A percentile compares a stretch with the other conserved stretches of the same genome.
phyloP scores from a whole-genome alignment of 495 filamentous ascomycete species.

The Penicillium arizonense region DNA sequence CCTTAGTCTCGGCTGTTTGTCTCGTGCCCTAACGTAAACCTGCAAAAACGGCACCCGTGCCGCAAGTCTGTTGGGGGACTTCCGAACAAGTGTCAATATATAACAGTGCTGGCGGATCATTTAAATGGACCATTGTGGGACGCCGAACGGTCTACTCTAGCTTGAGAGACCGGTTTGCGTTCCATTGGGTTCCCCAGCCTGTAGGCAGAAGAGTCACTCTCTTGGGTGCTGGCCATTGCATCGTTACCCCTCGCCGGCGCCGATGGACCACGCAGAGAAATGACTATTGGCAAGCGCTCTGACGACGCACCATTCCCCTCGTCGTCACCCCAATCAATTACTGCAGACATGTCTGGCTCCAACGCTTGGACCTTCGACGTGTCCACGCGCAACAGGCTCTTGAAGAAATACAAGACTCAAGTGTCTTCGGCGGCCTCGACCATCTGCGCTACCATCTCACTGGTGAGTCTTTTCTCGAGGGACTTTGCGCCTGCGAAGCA shows the following conservation, averaged over 20 bases:
- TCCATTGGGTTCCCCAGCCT: constrained; percentile 53
- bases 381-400: constrained; percentile 36
- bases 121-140: constrained; percentile 50
- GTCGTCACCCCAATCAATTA: constrained; percentile 25
- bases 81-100: background rate
- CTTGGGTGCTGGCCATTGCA: constrained; percentile 8
- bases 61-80: background rate
- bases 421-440: constrained; percentile 45
- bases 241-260: constrained; percentile 5
- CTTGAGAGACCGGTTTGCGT: constrained; percentile 54
- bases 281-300: constrained; percentile 44
- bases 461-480: constrained; percentile 31
- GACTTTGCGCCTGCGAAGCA: background rate
- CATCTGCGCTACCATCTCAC: constrained; percentile 43
- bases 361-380: constrained; percentile 42
- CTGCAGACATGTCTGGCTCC: constrained; percentile 32
- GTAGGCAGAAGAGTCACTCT: constrained; percentile 7
- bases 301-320: constrained; percentile 43
- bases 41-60: background rate
- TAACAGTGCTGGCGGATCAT: constrained; percentile 13
- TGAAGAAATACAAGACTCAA: constrained; percentile 48
- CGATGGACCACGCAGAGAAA: constrained; percentile 38
- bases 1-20: too few relatives aligned
- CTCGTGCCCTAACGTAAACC: background rate
- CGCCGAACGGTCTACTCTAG: constrained; percentile 50